A percentile compares a stretch with the other conserved stretches of the same genome.
phyloP scores from a whole-genome alignment of 164 flowering plant species.

The Warburgia ugandensis region DNA sequence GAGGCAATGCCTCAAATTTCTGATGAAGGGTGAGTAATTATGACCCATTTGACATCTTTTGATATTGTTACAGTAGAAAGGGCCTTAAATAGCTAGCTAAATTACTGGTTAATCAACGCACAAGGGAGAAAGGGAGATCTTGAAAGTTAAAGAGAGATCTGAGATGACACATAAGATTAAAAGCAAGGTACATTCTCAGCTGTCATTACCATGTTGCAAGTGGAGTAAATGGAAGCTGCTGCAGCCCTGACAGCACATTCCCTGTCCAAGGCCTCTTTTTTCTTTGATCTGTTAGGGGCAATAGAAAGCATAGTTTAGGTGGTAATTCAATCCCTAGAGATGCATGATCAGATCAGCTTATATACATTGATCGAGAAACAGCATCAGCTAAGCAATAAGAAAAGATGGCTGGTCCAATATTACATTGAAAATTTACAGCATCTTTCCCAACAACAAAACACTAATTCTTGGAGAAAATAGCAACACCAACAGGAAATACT shows the following conservation, averaged over 20 bases:
- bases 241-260: constrained; percentile 70
- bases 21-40: no score
- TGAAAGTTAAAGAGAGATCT: background rate
- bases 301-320: background rate
- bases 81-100: background rate
- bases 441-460: background rate
- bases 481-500: background rate
- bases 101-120: background rate
- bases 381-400: background rate
- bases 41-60: no score
- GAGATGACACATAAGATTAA: constrained; percentile 13
- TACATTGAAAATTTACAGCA: background rate
- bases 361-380: background rate
- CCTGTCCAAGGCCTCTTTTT: constrained; percentile 28
- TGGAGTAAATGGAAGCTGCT: constrained; percentile 88
- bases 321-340: background rate
- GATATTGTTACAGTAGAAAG: no score
- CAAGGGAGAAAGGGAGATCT: background rate
- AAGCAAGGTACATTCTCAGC: constrained; percentile 43
- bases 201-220: constrained; percentile 51
- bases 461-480: background rate
- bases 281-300: constrained; percentile 26
- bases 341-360: background rate
- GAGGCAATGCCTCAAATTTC: no score
- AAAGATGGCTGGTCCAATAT: background rate